These are phyloP conservation scores for Spatholobus suberectus DNA, from an alignment of 306 rosid genomes.

Conservation along the genomic window DNA sequence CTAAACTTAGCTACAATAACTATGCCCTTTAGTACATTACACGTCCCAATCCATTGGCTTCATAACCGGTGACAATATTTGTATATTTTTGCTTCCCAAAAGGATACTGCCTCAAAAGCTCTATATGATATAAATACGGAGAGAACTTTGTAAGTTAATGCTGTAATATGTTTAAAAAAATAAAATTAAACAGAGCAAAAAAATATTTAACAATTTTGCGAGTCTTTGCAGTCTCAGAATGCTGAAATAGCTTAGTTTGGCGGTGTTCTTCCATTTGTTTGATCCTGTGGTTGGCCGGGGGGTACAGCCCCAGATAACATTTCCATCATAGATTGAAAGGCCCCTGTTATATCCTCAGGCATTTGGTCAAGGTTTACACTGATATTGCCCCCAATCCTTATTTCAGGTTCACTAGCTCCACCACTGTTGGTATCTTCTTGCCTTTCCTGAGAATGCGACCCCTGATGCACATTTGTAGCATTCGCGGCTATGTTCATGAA, in stretches of 20 bases:
- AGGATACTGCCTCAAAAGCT: background rate
- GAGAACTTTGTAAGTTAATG: background rate
- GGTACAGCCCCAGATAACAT: slow-evolving; percentile 65
- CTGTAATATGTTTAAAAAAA: background rate
- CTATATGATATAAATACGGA: background rate
- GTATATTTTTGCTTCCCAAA: background rate
- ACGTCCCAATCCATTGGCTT: slow-evolving; percentile 9
- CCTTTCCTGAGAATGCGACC: slow-evolving; percentile 54
- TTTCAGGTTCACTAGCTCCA: slow-evolving; percentile 55
- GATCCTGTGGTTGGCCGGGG: slow-evolving; percentile 57
- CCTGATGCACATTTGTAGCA: slow-evolving; percentile 49
- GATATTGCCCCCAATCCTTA: slow-evolving; percentile 56
- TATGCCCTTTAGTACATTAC: background rate
- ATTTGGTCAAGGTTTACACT: slow-evolving; percentile 66
- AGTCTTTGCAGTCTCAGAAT: slow-evolving; percentile 28
- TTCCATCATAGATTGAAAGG: slow-evolving; percentile 72
- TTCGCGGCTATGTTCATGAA: slow-evolving; percentile 70
- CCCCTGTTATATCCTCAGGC: slow-evolving; percentile 70
- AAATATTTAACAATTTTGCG: background rate
- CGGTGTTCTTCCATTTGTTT: slow-evolving; percentile 53
- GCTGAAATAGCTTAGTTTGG: slow-evolving; percentile 53
- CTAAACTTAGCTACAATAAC: background rate
- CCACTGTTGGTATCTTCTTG: slow-evolving; percentile 41
- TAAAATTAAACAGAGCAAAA: background rate
- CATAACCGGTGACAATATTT: background rate